Evolutionary conservation across 2,329 filamentous ascomycete species (phyloP), one percentile per base, ranked within the genome.

Genomic region (Xylaria sp.): DNA sequence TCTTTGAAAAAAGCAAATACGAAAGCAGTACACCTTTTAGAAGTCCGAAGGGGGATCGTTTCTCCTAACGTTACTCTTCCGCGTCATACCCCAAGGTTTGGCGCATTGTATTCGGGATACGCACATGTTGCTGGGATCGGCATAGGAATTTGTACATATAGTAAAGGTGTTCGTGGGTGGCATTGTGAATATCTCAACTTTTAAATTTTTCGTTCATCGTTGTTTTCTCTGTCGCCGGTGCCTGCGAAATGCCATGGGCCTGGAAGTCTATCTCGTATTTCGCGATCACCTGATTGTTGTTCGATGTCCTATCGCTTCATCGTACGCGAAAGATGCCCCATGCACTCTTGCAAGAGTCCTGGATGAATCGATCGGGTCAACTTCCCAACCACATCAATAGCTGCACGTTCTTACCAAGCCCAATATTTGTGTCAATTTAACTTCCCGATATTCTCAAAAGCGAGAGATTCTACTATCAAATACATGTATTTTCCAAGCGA

Each of bases 1-100:
- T 92, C 31, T 76, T 83, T 43, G 92, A 94, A 80, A 97, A 94
- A 85, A 92, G 93, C 80, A 97, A 97, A 83, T 98, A 97, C 81
- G 94, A 98, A 83, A 91, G 92, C 39, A 85, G 84, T 62, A 86
- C 88, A 74, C 92, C 94, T 64, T 98, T 91, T 81, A 84, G 88
- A 75, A 92, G 91, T 81, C 88, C 86, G 70, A 97, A 94, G 80
- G 96, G 96, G 3, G 94, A 98, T 83, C 87, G 96, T 41, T 97
- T 99, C 77, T 88, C 92, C 49, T 88, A 79, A 80, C n/a, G n/a
- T 18, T 49, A 18, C 36, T 41, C 48, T 60, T 20, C 46, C 25
- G 23, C 54, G n/a, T 51, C n/a, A 67, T 48, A 54, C 33, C n/a
- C 41, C 12, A 52, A 48, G 43, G 43, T 43, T 54, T 43, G 62